These are phyloP conservation scores for Chlorella sp. DNA, from an alignment of 139 green algal species.

Conservation along the genomic window DNA sequence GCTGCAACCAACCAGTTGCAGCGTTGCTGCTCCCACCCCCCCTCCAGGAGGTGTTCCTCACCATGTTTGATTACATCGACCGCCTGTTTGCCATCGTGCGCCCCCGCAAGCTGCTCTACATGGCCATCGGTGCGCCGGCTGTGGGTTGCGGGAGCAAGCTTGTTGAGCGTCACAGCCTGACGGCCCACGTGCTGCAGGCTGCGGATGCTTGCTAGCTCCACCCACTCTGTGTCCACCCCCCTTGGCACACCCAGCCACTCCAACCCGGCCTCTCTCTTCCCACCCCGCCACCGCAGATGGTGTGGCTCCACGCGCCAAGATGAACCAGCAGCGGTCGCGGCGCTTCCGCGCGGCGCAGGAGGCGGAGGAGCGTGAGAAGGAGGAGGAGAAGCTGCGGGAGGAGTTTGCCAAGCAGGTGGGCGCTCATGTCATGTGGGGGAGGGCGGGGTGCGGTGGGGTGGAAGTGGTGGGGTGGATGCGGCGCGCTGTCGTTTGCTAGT, in stretches of 20 bases:
- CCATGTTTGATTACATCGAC: constrained; percentile 99
- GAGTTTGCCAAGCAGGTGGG: constrained; percentile 88
- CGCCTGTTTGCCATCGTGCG: constrained; percentile 96
- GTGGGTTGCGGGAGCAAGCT: too few species aligned
- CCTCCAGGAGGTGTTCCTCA: constrained; percentile 91
- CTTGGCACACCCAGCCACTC: too few species aligned
- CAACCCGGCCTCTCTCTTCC: background rate
- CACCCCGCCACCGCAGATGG: constrained; percentile 75
- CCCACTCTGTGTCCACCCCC: too few species aligned
- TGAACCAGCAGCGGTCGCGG: constrained; percentile 99
- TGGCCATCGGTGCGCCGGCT: constrained; percentile 96
- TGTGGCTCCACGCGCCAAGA: constrained; percentile 98
- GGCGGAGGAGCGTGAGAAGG: constrained; percentile 79
- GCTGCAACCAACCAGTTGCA: too few species aligned
- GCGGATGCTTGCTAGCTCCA: too few species aligned
- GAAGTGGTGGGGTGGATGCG: too few species aligned
- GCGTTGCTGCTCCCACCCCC: too few species aligned
- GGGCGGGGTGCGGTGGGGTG: too few species aligned
- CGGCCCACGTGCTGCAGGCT: too few species aligned
- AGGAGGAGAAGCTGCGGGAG: constrained; percentile 90
- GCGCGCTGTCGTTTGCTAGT: too few species aligned
- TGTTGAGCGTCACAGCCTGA: too few species aligned
- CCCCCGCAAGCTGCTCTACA: constrained; percentile 96
- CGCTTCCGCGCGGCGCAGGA: constrained; percentile 96
- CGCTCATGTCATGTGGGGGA: too few species aligned